Evolutionary conservation across 108 stramenopile genomes (phyloP), one percentile per base, ranked within the genome.

Genomic region (Nitzschia putrida): DNA sequence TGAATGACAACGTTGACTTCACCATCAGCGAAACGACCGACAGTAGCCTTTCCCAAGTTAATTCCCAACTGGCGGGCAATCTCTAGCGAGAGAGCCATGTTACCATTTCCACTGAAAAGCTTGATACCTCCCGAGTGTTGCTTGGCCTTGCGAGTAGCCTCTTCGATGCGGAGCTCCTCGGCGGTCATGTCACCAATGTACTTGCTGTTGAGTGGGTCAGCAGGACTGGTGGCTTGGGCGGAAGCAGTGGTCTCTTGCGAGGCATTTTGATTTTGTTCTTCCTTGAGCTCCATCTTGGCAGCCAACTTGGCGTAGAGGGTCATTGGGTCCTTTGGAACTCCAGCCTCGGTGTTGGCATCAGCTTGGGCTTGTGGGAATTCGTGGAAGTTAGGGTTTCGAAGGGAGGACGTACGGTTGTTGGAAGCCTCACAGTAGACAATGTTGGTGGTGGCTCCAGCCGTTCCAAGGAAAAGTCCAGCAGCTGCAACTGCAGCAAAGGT

Each of bases 1-100:
- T 98, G 92, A 63, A 99, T 93, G 74, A 92, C 88, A 53, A 98
- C 95, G 74, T 98, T 99, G 53, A 95, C 96, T 80, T 99, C 98
- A 41, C 98, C 98, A 78, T 99, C 98, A 26, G 96, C 96, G 74
- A 99, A 99, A 57, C 85, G 78, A 60, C 88, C 88, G 34, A 99
- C 99, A 23, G 96, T 98, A 50, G 97, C 93, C 61, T 95, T 94
- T 39, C 97, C 97, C 41, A 99, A 85, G 63, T 94, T 93, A 78
- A 97, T 92, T 40, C 97, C 97, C 61, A 99, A 76, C 50, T 96
- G 85, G 24, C 91, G 88, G 56, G 97, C 92, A 71, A 99, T 96
- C 67, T 98, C 97, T 34, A 91, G 58, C 16, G 97, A 95, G 13
- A 99, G 85, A 22, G 87, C 81, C 79, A 93, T 88, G 84, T 99